Conservation (phyloP, 805 yeast species). For the Starmerella riodocensis region DNA sequence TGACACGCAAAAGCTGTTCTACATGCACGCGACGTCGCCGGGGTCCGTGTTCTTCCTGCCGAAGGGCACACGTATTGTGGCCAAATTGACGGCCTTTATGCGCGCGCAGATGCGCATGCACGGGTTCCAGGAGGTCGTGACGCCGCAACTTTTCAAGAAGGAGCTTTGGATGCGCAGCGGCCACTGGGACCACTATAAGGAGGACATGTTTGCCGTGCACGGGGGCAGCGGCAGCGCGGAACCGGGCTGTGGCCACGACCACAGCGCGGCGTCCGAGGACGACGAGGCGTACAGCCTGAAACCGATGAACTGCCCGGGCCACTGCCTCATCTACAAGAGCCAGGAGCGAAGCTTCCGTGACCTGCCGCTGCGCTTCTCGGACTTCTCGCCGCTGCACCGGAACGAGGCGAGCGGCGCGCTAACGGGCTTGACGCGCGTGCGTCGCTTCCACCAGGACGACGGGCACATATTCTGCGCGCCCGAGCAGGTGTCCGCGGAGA, state of each 20-base stretch:
- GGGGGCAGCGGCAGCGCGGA: constrained; percentile 15
- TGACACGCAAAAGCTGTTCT: constrained; percentile 57
- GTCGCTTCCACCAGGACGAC: constrained; percentile 95
- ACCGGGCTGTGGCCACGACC: neutral
- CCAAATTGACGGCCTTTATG: constrained; percentile 69
- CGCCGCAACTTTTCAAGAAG: constrained; percentile 77
- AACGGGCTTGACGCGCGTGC: constrained; percentile 80
- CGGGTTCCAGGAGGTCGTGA: constrained; percentile 83
- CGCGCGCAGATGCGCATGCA: constrained; percentile 64
- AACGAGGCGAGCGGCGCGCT: constrained; percentile 93
- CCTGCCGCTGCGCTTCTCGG: constrained; percentile 72
- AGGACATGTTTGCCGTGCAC: constrained; percentile 83
- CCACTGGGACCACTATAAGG: constrained; percentile 89
- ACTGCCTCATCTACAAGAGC: constrained; percentile 67
- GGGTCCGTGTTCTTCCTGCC: constrained; percentile 89
- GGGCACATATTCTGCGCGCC: constrained; percentile 88
- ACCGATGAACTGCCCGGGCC: constrained; percentile 68
- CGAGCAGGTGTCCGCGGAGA: constrained; percentile 65
- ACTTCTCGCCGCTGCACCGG: constrained; percentile 83
- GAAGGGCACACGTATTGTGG: constrained; percentile 78
- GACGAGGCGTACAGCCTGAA: constrained; percentile 58
- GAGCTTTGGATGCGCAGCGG: constrained; percentile 84
- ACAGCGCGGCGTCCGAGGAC: constrained; percentile 12
- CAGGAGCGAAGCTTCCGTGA: constrained; percentile 74
- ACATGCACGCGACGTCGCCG: constrained; percentile 71